Evolutionary conservation across 1,284 basidiomycete genomes (phyloP).

Genomic region (Sutorius eximius): DNA sequence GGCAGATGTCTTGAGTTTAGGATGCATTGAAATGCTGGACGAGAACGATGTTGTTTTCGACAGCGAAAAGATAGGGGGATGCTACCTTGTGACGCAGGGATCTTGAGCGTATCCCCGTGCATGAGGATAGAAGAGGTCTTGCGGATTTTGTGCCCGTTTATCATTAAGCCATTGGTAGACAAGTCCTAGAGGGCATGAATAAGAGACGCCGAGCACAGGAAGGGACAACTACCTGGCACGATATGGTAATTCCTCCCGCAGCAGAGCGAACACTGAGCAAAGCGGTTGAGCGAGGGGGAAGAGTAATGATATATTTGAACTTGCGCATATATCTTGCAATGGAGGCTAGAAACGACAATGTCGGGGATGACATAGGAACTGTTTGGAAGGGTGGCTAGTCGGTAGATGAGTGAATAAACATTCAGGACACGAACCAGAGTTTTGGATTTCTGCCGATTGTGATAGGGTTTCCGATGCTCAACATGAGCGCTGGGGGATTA

Average conservation of each 20-base stretch:
- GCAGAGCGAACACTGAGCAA: conserved; percentile 56
- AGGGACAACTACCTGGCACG: conserved; percentile 57
- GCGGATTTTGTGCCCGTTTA: conserved; percentile 68
- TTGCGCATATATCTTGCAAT: conserved; percentile 79
- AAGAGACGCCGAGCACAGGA: neutral
- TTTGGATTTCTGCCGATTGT: conserved; percentile 66
- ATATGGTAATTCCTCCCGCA: conserved; percentile 69
- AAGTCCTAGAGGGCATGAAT: conserved; percentile 50
- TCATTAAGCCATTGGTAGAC: conserved; percentile 73
- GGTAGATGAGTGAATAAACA: conserved; percentile 4
- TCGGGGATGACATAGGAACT: conserved; percentile 54
- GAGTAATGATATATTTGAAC: conserved; percentile 17
- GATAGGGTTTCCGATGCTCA: conserved; percentile 61
- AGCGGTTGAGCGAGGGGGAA: neutral
- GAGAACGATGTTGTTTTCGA: neutral
- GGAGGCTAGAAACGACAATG: conserved; percentile 59
- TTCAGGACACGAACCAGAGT: conserved; percentile 41
- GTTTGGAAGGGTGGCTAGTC: conserved; percentile 1
- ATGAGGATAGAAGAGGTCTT: conserved; percentile 67
- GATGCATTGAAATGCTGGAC: conserved; percentile 65
- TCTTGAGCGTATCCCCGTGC: conserved; percentile 68
- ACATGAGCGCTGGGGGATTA: conserved; percentile 46
- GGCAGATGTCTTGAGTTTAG: conserved; percentile 53
- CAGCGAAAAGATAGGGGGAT: conserved; percentile 6
- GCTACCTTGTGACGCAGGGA: conserved; percentile 63